phyloP scores from a whole-genome alignment of 495 filamentous ascomycete species.

The Xylaria sp. region DNA sequence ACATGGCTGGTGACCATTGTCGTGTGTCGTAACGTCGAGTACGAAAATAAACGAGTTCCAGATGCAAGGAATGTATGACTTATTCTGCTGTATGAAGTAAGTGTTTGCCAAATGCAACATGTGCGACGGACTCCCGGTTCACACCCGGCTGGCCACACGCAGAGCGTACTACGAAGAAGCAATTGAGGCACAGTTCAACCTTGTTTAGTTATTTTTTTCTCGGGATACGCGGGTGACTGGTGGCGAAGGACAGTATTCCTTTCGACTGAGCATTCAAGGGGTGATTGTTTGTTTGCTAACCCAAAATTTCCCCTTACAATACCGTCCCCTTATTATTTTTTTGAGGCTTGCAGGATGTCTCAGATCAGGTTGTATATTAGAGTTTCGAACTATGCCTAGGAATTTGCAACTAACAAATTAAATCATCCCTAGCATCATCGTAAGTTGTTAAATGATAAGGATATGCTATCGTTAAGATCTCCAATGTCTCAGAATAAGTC shows the following conservation, averaged over 20 bases:
- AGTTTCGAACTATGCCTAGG: not conserved
- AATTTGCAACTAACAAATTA: not conserved
- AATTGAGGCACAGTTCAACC: not conserved
- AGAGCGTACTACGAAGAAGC: not conserved
- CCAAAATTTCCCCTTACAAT: not conserved
- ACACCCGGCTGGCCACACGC: not conserved
- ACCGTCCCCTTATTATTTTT: not conserved
- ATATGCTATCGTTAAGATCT: not conserved
- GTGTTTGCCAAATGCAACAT: not conserved
- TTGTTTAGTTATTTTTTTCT: not conserved
- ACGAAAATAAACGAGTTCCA: not conserved
- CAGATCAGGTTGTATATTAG: not conserved
- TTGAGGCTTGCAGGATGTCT: not conserved
- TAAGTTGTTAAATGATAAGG: not conserved
- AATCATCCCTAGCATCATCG: not conserved
- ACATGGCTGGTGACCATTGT: not conserved
- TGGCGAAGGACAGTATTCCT: not conserved
- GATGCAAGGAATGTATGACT: not conserved
- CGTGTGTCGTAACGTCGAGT: constrained; percentile 17
- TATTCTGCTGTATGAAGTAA: not conserved
- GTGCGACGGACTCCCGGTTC: not conserved
- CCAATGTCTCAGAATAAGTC: not conserved
- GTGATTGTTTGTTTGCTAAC: not conserved
- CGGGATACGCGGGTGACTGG: not conserved
- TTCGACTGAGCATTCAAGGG: not conserved